Evolutionary conservation across 2,329 filamentous ascomycete genomes (phyloP), one percentile per base, ranked within the genome.

Genomic region (Colletotrichum lentis): DNA sequence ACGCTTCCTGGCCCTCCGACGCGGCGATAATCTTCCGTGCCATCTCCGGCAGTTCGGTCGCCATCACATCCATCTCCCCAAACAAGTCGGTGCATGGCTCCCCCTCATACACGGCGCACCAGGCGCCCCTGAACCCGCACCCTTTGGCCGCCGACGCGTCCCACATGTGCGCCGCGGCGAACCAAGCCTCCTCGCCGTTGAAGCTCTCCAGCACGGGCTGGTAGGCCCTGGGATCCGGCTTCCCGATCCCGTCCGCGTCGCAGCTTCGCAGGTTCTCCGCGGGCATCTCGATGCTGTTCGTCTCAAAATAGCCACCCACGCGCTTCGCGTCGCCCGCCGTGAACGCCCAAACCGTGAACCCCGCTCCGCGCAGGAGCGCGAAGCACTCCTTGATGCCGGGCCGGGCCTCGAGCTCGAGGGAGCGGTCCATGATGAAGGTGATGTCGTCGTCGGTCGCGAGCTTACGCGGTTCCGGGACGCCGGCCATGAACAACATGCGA

Each of bases 141-240:
- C 77, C 79, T 55, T 78, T 79, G 10, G 86, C 85, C 3, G 84
- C 83, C 20, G 80, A 79, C 1, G 85, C 85, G 77, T 88, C 86
- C 86, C 86, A 88, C 80, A 85, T 84, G 75, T 88, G 86, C 24
- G 85, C 86, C 1, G 86, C 86, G 0, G 84, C 86, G 73, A 87
- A 88, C 85, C 85, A 88, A 53, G 80, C 80, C 68, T 82, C 76
- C 0, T 77, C 75, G 0, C 72, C 71, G 0, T 71, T 79, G 63
- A 86, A 80, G 56, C 73, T 75, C n/a, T 79, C 77, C 41, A 83
- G 74, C 6, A 84, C 73, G 1, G 79, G 77, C 68, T 74, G 72
- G 71, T 88, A 88, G 0, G 83, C 81, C 31, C 73, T 78, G 4
- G 81, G 74, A 0, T 80, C 81, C 0, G 86, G 86, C 74, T 87